Percentiles rank a stretch among this genome's conserved stretches.
Evolutionary conservation across 768 basidiomycete species (phyloP).

Genomic region (Boletus subparvulus): DNA sequence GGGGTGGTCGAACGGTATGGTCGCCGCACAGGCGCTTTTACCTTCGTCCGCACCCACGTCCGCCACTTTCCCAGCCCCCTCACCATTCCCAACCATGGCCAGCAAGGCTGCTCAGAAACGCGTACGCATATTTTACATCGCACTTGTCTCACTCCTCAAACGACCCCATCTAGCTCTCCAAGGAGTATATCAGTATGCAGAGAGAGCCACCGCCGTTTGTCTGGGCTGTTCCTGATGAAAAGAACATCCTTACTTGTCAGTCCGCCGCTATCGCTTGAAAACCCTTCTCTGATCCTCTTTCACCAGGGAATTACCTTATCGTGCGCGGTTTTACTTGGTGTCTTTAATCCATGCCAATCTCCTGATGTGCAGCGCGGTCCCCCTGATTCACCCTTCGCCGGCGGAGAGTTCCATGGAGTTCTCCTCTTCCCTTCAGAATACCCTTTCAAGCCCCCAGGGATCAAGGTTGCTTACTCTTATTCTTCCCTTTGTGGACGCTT

Average conservation of each 20-base stretch:
- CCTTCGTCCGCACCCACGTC: slow-evolving; percentile 24
- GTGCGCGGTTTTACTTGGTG: slow-evolving; percentile 43
- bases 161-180: slow-evolving; percentile 54
- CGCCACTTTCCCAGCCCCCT: neutral
- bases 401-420: slow-evolving; percentile 93
- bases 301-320: slow-evolving; percentile 90
- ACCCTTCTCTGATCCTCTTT: slow-evolving; percentile 8
- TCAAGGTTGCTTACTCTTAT: slow-evolving; percentile 63
- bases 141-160: neutral
- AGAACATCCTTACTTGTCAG: slow-evolving; percentile 94
- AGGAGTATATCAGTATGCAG: slow-evolving; percentile 93
- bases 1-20: slow-evolving; percentile 24
- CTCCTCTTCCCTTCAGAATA: slow-evolving; percentile 93
- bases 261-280: slow-evolving; percentile 16
- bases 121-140: slow-evolving; percentile 40
- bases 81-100: slow-evolving; percentile 51
- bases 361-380: slow-evolving; percentile 71
- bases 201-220: slow-evolving; percentile 93
- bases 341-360: slow-evolving; percentile 7
- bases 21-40: slow-evolving; percentile 25
- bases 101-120: slow-evolving; percentile 86
- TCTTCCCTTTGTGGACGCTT: slow-evolving; percentile 1
- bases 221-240: slow-evolving; percentile 94
- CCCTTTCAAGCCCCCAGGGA: slow-evolving; percentile 94
- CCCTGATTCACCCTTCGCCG: slow-evolving; percentile 85